Evolutionary conservation across 345 rosid species (phyloP).

Genomic region (Bretschneidera sinensis): DNA sequence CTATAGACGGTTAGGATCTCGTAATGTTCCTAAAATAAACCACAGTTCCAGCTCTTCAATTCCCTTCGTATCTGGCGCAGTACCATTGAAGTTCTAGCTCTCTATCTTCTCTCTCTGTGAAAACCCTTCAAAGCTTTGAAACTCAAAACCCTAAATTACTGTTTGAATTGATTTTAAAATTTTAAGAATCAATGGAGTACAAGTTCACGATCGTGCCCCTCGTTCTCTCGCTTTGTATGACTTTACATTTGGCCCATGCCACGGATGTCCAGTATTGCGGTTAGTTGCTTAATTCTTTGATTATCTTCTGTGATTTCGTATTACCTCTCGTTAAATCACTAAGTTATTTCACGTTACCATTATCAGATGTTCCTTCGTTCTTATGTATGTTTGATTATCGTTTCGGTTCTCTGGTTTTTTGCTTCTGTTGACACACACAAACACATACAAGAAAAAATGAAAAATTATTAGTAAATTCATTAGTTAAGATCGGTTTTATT

Average conservation of each 20-base stretch:
- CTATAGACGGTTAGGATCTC: too few relatives aligned
- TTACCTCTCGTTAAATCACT: not conserved
- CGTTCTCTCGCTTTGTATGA: conserved; percentile 30
- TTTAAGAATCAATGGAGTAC: conserved; percentile 15
- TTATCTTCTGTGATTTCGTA: not conserved
- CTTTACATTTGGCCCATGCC: conserved; percentile 36
- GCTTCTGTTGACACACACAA: too few relatives aligned
- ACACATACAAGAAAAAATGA: too few relatives aligned
- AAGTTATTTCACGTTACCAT: not conserved
- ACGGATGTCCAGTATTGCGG: conserved; percentile 61
- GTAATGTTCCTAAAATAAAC: too few relatives aligned
- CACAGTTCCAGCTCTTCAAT: too few relatives aligned
- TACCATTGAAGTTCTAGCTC: not conserved
- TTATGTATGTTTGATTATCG: too few relatives aligned
- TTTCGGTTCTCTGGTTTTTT: not conserved
- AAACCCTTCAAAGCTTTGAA: not conserved
- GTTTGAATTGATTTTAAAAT: not conserved
- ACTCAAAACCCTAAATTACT: too few relatives aligned
- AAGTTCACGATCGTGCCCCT: conserved; percentile 18
- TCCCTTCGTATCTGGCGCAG: too few relatives aligned
- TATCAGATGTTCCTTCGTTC: not conserved
- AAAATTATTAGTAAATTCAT: too few relatives aligned
- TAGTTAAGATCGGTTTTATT: too few relatives aligned
- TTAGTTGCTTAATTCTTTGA: conserved; percentile 22
- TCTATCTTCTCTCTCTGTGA: not conserved